Evolutionary conservation across 768 basidiomycete genomes (phyloP).

Genomic region (Kondoa malvinella): DNA sequence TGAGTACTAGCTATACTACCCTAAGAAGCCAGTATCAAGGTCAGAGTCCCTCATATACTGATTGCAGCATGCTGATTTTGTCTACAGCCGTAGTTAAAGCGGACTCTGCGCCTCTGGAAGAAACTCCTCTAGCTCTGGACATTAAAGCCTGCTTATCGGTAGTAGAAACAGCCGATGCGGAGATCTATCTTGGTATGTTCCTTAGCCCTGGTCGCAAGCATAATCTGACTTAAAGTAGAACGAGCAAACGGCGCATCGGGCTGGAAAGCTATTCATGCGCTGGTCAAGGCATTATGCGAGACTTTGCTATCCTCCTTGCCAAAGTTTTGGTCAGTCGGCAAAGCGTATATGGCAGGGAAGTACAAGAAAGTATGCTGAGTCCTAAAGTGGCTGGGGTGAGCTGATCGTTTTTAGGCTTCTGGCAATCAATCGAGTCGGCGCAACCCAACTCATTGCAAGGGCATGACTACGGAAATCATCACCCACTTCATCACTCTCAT

Average conservation of each 20-base stretch:
- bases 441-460: conserved; percentile 52
- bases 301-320: conserved; percentile 66
- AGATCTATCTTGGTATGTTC: conserved; percentile 18
- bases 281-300: conserved; percentile 79
- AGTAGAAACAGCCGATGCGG: conserved; percentile 12
- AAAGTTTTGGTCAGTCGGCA: conserved; percentile 84
- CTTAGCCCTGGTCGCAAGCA: background rate
- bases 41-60: background rate
- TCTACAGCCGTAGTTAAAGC: background rate
- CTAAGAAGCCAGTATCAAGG: conserved; percentile 19
- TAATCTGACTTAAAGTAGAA: conserved; percentile 35
- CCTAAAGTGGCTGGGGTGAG: background rate
- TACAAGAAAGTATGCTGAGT: conserved; percentile 53
- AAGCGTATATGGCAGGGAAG: conserved; percentile 79
- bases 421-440: background rate
- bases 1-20: conserved; percentile 13
- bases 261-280: conserved; percentile 60
- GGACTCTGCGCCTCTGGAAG: conserved; percentile 8
- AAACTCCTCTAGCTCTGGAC: conserved; percentile 15
- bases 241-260: conserved; percentile 54
- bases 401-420: background rate
- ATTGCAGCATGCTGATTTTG: background rate
- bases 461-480: conserved; percentile 74
- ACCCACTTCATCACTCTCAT: conserved; percentile 68
- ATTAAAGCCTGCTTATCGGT: conserved; percentile 14